A percentile compares a stretch with the other conserved stretches of the same genome.
These are phyloP conservation scores for Pseudogymnoascus sp. DNA, from an alignment of 2,329 filamentous ascomycete genomes.

Conservation along the genomic window DNA sequence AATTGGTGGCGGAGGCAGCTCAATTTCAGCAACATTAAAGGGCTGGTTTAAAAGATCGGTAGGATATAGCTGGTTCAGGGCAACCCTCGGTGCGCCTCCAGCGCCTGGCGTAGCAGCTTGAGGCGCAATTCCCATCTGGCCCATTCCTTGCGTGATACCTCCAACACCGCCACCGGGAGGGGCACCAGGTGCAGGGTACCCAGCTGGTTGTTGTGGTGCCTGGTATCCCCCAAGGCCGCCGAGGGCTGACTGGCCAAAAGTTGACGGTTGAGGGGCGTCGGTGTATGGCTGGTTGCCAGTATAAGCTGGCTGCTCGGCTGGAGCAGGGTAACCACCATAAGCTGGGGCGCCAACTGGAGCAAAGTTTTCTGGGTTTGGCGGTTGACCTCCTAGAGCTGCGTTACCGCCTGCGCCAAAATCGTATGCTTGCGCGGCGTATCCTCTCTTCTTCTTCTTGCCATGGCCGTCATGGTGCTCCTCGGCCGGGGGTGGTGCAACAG, in stretches of 20 bases:
- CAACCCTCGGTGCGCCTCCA: conserved; percentile 40
- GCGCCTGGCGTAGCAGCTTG: conserved; percentile 33
- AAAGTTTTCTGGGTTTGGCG: conserved; percentile 41
- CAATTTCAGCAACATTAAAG: conserved; percentile 88
- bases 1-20: conserved; percentile 83
- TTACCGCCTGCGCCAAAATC: conserved; percentile 87
- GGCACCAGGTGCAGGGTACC: conserved; percentile 50
- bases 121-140: conserved; percentile 62
- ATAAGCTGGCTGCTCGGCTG: conserved; percentile 22
- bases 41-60: conserved; percentile 88
- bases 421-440: conserved; percentile 90
- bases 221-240: conserved; percentile 54
- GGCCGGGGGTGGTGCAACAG: conserved; percentile 23
- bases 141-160: conserved; percentile 76
- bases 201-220: conserved; percentile 38
- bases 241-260: conserved; percentile 32
- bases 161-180: conserved; percentile 44
- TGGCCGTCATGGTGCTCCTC: conserved; percentile 33
- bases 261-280: conserved; percentile 17
- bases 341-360: conserved; percentile 29
- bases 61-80: conserved; percentile 81
- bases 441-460: conserved; percentile 80
- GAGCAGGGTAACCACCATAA: conserved; percentile 28
- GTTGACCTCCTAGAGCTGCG: conserved; percentile 57
- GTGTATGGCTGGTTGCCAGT: conserved; percentile 21